Percentiles rank a stretch among this genome's conserved stretches.
Evolutionary conservation across 805 yeast genomes (phyloP).

Genomic region (Myxozyma kluyveri): DNA sequence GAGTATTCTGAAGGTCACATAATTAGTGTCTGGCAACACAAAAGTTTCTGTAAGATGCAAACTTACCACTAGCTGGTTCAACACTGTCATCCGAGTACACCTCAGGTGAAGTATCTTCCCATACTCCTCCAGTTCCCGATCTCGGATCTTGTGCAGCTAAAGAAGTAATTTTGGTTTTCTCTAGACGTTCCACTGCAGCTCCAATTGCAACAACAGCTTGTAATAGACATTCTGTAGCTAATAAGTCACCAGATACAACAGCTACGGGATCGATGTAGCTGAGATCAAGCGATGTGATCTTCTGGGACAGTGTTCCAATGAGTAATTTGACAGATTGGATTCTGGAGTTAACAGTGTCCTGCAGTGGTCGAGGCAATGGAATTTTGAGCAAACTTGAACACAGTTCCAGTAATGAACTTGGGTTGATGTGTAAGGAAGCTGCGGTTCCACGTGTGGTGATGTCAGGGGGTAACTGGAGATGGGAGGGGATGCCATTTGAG

Average conservation of each 20-base stretch:
- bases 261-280: conserved; percentile 22
- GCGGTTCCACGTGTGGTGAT: neutral
- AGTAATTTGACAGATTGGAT: conserved; percentile 16
- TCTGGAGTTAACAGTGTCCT: conserved; percentile 14
- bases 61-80: conserved; percentile 21
- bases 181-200: conserved; percentile 1
- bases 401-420: conserved; percentile 12
- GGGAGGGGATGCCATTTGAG: neutral
- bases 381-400: conserved; percentile 13
- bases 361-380: conserved; percentile 6
- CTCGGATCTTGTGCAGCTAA: neutral
- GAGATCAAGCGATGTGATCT: conserved; percentile 16
- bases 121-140: neutral
- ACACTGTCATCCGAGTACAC: conserved; percentile 10
- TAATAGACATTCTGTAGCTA: conserved; percentile 9
- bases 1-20: neutral
- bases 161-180: neutral
- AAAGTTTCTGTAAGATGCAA: neutral
- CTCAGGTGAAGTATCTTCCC: neutral
- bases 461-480: neutral
- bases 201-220: conserved; percentile 19
- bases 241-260: conserved; percentile 9
- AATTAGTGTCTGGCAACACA: no score
- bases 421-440: conserved; percentile 2
- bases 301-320: conserved; percentile 21